Conservation (phyloP, 163 green algal species). For the Scenedesmus sp. region DNA sequence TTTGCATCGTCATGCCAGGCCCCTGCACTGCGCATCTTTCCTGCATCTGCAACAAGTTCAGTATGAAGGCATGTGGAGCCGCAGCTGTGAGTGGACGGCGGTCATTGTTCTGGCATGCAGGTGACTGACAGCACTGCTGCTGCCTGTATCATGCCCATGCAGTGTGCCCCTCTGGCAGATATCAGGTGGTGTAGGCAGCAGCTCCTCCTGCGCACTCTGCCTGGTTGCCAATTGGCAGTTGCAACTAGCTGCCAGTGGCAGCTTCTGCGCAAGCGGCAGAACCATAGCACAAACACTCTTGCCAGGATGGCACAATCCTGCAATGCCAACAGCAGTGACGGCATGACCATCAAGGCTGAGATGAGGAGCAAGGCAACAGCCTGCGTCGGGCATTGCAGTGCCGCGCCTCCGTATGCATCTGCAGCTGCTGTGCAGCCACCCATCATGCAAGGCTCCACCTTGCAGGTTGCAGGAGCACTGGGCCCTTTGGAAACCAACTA, state of each 20-base stretch:
- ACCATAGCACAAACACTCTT: not conserved
- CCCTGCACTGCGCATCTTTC: too few species aligned
- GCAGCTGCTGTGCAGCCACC: not conserved
- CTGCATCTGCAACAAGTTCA: too few species aligned
- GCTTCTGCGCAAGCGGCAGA: conserved; percentile 4
- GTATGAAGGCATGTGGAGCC: too few species aligned
- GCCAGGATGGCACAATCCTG: not conserved
- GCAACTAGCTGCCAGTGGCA: too few species aligned
- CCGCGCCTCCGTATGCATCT: not conserved
- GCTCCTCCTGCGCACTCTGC: not conserved
- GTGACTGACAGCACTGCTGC: not conserved
- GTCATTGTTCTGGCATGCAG: not conserved
- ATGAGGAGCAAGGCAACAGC: not conserved
- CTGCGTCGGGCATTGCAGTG: not conserved
- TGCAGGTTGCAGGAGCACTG: too few species aligned
- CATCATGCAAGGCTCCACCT: too few species aligned
- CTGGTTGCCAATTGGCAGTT: too few species aligned
- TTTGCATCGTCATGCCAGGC: not conserved
- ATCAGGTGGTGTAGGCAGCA: not conserved
- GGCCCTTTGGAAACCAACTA: too few species aligned
- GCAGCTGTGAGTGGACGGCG: too few species aligned
- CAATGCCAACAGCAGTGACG: not conserved
- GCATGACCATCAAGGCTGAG: not conserved
- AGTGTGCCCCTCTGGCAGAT: not conserved
- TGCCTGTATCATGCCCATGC: not conserved